Evolutionary conservation across 192 early-diverging fungal species (phyloP), one percentile per base, ranked within the genome.

Genomic region (Lobosporangium transversale): DNA sequence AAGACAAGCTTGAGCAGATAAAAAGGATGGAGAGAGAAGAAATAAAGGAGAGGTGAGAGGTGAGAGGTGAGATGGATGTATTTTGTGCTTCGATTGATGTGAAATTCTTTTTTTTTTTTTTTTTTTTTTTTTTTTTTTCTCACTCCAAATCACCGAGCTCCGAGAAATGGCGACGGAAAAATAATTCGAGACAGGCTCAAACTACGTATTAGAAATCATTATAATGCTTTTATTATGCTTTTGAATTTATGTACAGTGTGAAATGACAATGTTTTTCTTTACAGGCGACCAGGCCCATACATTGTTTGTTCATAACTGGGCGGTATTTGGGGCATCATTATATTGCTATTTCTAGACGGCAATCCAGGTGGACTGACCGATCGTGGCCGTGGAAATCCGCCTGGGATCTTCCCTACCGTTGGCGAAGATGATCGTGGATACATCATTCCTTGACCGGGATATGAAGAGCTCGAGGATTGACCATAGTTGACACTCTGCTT

Each of bases 91-190:
- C 17, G 10, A 29, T 64, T 47, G 21, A 50, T 64, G 35, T n/a
- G 62, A 54, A 33, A 53, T 53, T 53, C 51, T 51, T 36, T 49
- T 64, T 64, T 64, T 4, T 43, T 7, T 40, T 7, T 40, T 14
- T 40, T 7, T 14, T 14, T 7, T 40, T 40, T 40, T 40, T 7
- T 40, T 7, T 40, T 40, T 7, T 40, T n/a, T n/a, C n/a, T n/a
- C n/a, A n/a, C n/a, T n/a, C n/a, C n/a, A n/a, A n/a, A n/a, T n/a
- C n/a, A n/a, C n/a, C n/a, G n/a, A n/a, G 37, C 37, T 10, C 37
- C 37, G 37, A 40, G 37, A 7, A 14, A 40, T 14, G 37, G 37
- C 37, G 37, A 14, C 37, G 37, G 37, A 40, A 40, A 40, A 40
- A 40, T 10, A 14, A 7, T 7, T 14, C 37, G 37, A 40, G 37